A percentile compares a stretch with the other conserved stretches of the same genome.
Evolutionary conservation across 768 basidiomycete genomes (phyloP).

Genomic region (Trametes cinnabarina): DNA sequence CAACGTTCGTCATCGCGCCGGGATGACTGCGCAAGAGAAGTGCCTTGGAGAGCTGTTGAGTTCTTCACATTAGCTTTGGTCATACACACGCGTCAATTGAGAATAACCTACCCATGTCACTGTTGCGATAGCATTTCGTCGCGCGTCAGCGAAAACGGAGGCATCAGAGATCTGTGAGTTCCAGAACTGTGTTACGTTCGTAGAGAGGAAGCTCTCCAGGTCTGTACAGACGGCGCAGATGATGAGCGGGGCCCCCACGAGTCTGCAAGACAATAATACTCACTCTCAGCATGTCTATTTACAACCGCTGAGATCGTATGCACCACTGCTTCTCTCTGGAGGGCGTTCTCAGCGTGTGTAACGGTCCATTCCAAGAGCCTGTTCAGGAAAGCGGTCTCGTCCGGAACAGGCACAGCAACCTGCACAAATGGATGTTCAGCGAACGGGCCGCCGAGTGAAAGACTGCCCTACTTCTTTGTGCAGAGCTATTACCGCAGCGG

Average conservation of each 20-base stretch:
- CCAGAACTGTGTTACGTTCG: slow-evolving; percentile 50
- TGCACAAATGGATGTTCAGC: too few species aligned
- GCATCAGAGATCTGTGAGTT: slow-evolving; percentile 40
- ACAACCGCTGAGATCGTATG: slow-evolving; percentile 64
- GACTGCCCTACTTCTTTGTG: slow-evolving; percentile 56
- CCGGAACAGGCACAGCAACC: slow-evolving; percentile 51
- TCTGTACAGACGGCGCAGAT: slow-evolving; percentile 35
- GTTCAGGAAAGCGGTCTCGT: slow-evolving; percentile 51
- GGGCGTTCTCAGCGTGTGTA: slow-evolving; percentile 40
- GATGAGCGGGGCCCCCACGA: background rate
- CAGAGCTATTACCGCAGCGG: slow-evolving; percentile 62
- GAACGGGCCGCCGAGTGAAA: too few species aligned
- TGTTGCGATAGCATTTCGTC: slow-evolving; percentile 50
- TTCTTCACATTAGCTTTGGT: background rate
- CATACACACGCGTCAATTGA: background rate
- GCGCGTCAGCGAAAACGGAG: slow-evolving; percentile 33
- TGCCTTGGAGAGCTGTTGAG: slow-evolving; percentile 67
- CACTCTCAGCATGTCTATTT: slow-evolving; percentile 77
- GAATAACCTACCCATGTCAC: slow-evolving; percentile 66
- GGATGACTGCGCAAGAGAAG: slow-evolving; percentile 75
- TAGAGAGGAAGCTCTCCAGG: slow-evolving; percentile 43
- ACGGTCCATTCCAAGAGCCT: slow-evolving; percentile 62
- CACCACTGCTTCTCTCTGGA: slow-evolving; percentile 56
- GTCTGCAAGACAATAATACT: slow-evolving; percentile 16
- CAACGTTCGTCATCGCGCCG: slow-evolving; percentile 51